phyloP scores from a whole-genome alignment of 345 rosid species.

The Durio zibethinus region DNA sequence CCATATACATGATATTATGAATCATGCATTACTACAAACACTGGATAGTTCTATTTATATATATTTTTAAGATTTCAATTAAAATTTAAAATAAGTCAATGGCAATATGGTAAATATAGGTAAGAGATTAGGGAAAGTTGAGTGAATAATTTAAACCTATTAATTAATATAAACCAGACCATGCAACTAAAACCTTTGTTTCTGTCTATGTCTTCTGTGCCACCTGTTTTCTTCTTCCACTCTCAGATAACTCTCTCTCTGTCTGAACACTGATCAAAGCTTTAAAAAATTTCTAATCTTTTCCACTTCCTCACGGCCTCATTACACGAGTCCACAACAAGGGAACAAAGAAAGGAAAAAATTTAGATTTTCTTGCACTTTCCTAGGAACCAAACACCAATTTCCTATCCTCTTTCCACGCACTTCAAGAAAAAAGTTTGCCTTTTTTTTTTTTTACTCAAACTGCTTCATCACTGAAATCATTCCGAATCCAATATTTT shows the following conservation, averaged over 20 bases:
- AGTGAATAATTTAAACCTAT: too few relatives aligned
- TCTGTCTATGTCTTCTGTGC: neutral
- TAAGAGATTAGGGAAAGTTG: too few relatives aligned
- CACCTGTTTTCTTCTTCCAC: neutral
- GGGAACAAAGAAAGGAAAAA: neutral
- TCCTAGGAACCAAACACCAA: constrained; percentile 16
- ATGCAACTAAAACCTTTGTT: neutral
- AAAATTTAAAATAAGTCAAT: too few relatives aligned
- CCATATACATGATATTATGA: too few relatives aligned
- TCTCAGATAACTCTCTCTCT: neutral
- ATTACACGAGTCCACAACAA: constrained; percentile 11
- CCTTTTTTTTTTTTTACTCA: neutral
- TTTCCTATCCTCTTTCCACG: constrained; percentile 8
- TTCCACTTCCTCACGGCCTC: neutral
- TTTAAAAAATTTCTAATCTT: neutral
- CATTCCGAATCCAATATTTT: neutral
- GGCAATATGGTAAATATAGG: too few relatives aligned
- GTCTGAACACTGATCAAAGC: neutral
- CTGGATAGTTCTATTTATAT: too few relatives aligned
- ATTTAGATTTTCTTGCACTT: neutral
- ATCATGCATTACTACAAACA: too few relatives aligned
- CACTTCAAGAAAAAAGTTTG: neutral
- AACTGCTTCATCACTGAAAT: neutral
- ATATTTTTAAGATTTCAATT: too few relatives aligned
- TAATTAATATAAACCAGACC: neutral